Evolutionary conservation across 345 rosid species (phyloP), one percentile per base, ranked within the genome.

Genomic region (Aegle marmelos): DNA sequence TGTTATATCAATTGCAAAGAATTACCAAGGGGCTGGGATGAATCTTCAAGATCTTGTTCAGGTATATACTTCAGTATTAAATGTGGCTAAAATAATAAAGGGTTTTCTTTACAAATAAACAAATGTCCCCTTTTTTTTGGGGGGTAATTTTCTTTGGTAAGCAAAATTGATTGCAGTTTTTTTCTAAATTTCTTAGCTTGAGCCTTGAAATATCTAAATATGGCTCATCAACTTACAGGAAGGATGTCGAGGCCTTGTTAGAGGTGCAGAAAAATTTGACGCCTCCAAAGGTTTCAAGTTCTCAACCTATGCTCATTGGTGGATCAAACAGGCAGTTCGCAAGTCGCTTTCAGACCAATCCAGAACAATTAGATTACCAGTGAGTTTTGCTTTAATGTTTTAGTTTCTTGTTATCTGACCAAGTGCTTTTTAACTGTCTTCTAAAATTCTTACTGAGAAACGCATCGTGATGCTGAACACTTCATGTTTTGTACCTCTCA

Each of bases 1-100:
- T 58, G 99, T 96, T 74, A 91, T 96, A 76, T 96, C 99, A 19
- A 92, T 96, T 79, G 98, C 99, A 2, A 96, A 90, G 88, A 94
- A 91, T 75, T 96, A 92, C 83, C 95, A 89, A 81, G 95, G 95
- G 48, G 90, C 87, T 82, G 98, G 99, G 54, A 86, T 94, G 98
- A 89, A 89, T 84, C 91, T 94, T 77, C 97, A 92, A 80, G 99
- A 94, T 85, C 99, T 96, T 80, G 97, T 96, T 82, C 98, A 91
- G 98, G 99, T 93, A 81, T 67, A 53, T 77, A 37, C 67, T 69
- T 68, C 7, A 22, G n/a, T 16, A 59, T 72, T 73, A 31, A 63
- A 7, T 74, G 65, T 36, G 17, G 50, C 62, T 11, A 57, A 60
- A 45, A 13, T 16, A 45, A 67, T 22, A 22, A 54, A 41, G 37